phyloP scores from a whole-genome alignment of 2,329 filamentous ascomycete species.

The Cercospora citrullina region DNA sequence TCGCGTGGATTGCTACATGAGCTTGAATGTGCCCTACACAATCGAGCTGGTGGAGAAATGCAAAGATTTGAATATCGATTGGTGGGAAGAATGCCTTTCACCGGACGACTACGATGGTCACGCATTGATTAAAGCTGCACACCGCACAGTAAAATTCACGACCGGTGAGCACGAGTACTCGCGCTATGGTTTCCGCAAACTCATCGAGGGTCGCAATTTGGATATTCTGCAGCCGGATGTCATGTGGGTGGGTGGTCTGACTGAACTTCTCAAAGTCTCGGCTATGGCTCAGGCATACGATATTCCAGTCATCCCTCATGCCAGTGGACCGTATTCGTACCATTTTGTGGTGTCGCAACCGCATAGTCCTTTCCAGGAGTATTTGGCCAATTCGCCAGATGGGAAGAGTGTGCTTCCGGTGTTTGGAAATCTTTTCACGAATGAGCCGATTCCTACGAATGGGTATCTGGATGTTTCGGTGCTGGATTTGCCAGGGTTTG shows the following conservation, averaged over 20 bases:
- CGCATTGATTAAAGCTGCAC: conserved; percentile 82
- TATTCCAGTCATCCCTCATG: conserved; percentile 92
- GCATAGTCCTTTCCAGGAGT: conserved; percentile 94
- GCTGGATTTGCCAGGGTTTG: conserved; percentile 87
- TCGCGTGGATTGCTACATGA: conserved; percentile 98
- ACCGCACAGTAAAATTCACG: conserved; percentile 89
- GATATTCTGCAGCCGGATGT: conserved; percentile 95
- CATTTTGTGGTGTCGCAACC: conserved; percentile 93
- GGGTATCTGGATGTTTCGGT: conserved; percentile 78
- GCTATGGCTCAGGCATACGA: conserved; percentile 91
- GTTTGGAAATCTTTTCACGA: conserved; percentile 85
- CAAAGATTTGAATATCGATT: conserved; percentile 84
- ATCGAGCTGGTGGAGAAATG: conserved; percentile 86
- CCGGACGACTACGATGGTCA: conserved; percentile 93
- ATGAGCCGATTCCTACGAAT: conserved; percentile 83
- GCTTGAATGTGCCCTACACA: conserved; percentile 85
- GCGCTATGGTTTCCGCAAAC: conserved; percentile 89
- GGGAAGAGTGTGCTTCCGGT: conserved; percentile 87
- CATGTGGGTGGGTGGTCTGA: conserved; percentile 95
- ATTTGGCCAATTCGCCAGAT: conserved; percentile 88
- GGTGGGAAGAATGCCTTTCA: conserved; percentile 93
- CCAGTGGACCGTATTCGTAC: conserved; percentile 90
- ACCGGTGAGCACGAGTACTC: conserved; percentile 96
- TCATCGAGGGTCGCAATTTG: conserved; percentile 85
- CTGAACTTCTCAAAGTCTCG: conserved; percentile 84